phyloP scores from a whole-genome alignment of 495 filamentous ascomycete species.

The Penicillium psychrofluorescens region DNA sequence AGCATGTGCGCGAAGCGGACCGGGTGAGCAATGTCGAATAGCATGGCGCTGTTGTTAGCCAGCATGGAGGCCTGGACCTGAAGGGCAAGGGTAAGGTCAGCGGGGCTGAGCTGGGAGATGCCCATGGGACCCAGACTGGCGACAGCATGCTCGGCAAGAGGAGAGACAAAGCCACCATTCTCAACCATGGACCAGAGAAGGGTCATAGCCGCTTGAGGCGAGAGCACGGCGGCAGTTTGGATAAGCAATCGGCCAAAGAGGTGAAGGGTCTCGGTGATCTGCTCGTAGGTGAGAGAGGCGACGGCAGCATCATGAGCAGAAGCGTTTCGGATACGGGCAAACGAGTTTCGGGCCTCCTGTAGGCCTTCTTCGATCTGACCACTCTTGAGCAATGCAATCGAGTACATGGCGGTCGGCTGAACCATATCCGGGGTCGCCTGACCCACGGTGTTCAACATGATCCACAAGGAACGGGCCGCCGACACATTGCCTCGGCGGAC shows the following conservation, averaged over 20 bases:
- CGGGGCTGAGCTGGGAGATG: conserved; percentile 46
- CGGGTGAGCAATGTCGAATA: conserved; percentile 46
- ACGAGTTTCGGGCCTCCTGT: conserved; percentile 71
- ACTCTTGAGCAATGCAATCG: conserved; percentile 71
- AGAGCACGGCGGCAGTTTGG: conserved; percentile 38
- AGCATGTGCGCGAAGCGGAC: conserved; percentile 57
- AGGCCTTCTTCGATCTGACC: conserved; percentile 73
- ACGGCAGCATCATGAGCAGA: conserved; percentile 23
- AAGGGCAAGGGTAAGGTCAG: conserved; percentile 54
- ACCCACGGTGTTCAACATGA: conserved; percentile 54
- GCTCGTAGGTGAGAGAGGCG: conserved; percentile 46
- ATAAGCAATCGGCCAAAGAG: conserved; percentile 58
- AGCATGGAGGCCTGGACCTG: conserved; percentile 60
- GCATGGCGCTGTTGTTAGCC: conserved; percentile 30
- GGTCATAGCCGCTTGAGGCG: conserved; percentile 48
- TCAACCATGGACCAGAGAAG: conserved; percentile 70
- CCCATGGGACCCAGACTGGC: conserved; percentile 51
- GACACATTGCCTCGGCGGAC: conserved; percentile 72
- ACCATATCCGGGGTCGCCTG: conserved; percentile 60
- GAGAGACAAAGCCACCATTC: conserved; percentile 55
- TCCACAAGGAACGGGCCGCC: conserved; percentile 70
- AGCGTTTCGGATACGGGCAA: conserved; percentile 62
- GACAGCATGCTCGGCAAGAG: conserved; percentile 56
- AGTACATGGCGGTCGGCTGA: conserved; percentile 81
- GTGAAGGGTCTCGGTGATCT: conserved; percentile 81